Evolutionary conservation across 2,329 filamentous ascomycete species (phyloP).

Genomic region (Torrubiella hemipterigena): DNA sequence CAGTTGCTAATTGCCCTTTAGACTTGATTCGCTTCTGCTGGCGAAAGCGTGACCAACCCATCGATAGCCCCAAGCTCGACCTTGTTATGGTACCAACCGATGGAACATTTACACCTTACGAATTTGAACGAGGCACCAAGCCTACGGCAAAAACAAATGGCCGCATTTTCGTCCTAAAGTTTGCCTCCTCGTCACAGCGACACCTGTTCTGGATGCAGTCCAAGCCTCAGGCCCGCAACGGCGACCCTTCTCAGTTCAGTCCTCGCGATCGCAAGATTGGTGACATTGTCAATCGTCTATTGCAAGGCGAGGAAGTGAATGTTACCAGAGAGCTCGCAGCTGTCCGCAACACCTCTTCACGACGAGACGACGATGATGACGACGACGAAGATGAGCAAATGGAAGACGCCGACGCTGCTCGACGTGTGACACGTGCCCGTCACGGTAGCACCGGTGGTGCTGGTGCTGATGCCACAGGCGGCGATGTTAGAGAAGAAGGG

Average conservation of each 20-base stretch:
- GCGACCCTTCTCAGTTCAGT: conserved; percentile 68
- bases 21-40: conserved; percentile 95
- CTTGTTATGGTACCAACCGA: conserved; percentile 90
- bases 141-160: conserved; percentile 62
- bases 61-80: conserved; percentile 70
- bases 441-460: conserved; percentile 63
- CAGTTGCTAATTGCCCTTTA: conserved; percentile 18
- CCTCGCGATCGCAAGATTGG: conserved; percentile 77
- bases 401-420: conserved; percentile 54
- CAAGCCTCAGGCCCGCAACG: conserved; percentile 61
- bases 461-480: conserved; percentile 76
- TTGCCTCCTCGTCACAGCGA: conserved; percentile 80
- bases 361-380: conserved; percentile 50
- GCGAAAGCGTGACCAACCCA: conserved; percentile 62
- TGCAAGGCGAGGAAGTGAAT: conserved; percentile 84
- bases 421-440: conserved; percentile 41
- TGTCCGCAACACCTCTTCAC: conserved; percentile 39
- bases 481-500: conserved; percentile 84
- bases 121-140: conserved; percentile 42
- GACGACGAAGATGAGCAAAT: conserved; percentile 41
- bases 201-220: conserved; percentile 96
- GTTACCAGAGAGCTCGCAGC: conserved; percentile 60
- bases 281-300: conserved; percentile 69
- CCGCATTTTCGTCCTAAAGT: conserved; percentile 87
- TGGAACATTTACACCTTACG: conserved; percentile 75